Evolutionary conservation across 805 yeast species (phyloP), one percentile per base, ranked within the genome.

Genomic region (Candida qinlingensis): DNA sequence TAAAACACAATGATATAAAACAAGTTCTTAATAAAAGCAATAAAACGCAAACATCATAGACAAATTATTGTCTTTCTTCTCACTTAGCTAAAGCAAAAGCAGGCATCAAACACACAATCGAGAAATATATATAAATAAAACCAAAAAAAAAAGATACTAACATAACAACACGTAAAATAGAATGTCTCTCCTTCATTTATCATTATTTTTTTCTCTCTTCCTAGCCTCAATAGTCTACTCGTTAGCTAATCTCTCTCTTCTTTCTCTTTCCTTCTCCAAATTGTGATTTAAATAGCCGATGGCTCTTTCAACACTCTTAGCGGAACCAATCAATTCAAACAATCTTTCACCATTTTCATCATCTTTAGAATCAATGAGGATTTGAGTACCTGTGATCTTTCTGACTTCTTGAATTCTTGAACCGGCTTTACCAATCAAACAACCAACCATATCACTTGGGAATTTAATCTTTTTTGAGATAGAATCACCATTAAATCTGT

Each of bases 351-450:
- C 77, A 41, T 78, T 71, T 37, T 78, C 83, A 56, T 79, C 80
- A 46, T 80, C 80, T 57, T 83, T 87, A 48, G 84, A 81, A 37
- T 85, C 81, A 55, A 90, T 87, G 5, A 82, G 79, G 62, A 90
- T 87, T 38, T 81, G 77, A 37, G 96, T 90, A 38, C 90, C 91
- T 43, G 90, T 79, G 35, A 75, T 75, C 57, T 85, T 80, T 58
- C 96, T 77, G 44, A 90, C 84, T 52, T 90, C 95, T 65, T 86
- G 94, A 56, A 90, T 88, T 68, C 95, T 79, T 30, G 87, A 71
- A 37, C 96, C 96, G 54, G 83, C 81, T 56, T 85, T 84, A 51
- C 97, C 97, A 58, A 90, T 87, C 47, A 90, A 73, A 44, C 96
- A 92, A 39, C 97, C 97, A 41, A 90, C 96, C 70, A 82, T 81